Evolutionary conservation across 176 grass and related monocot genomes (phyloP).

Genomic region (Oryza coarctata): DNA sequence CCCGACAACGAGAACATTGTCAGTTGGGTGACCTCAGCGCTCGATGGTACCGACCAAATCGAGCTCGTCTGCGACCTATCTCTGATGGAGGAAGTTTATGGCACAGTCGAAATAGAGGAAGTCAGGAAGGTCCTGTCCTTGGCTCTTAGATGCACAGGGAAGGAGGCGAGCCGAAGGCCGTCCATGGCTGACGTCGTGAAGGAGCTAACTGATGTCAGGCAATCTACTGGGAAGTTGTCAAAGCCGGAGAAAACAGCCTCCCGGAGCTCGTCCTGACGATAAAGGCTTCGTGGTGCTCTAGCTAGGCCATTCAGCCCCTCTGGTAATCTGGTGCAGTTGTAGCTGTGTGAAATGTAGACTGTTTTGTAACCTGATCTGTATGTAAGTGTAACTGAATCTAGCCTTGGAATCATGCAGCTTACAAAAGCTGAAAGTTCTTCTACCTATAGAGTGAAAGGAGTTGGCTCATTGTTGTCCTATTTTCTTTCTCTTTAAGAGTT

Average conservation of each 20-base stretch:
- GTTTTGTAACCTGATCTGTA: background rate
- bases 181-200: slow-evolving; percentile 55
- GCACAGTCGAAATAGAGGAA: slow-evolving; percentile 49
- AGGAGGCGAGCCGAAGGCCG: slow-evolving; percentile 41
- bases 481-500: too few species aligned
- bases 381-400: background rate
- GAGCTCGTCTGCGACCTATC: slow-evolving; percentile 45
- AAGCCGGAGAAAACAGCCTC: background rate
- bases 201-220: slow-evolving; percentile 39
- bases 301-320: background rate
- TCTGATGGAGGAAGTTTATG: slow-evolving; percentile 49
- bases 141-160: slow-evolving; percentile 48
- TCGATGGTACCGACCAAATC: slow-evolving; percentile 37
- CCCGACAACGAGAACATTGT: slow-evolving; percentile 48
- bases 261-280: background rate
- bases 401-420: background rate
- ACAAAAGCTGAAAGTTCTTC: background rate
- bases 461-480: background rate
- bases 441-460: background rate
- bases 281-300: background rate
- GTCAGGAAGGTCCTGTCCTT: slow-evolving; percentile 45
- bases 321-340: background rate
- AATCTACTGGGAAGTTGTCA: background rate
- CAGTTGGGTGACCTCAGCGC: slow-evolving; percentile 37
- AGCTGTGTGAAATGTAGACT: background rate